These are phyloP conservation scores for Luvunga scandens DNA, from an alignment of 345 rosid genomes.

Conservation along the genomic window DNA sequence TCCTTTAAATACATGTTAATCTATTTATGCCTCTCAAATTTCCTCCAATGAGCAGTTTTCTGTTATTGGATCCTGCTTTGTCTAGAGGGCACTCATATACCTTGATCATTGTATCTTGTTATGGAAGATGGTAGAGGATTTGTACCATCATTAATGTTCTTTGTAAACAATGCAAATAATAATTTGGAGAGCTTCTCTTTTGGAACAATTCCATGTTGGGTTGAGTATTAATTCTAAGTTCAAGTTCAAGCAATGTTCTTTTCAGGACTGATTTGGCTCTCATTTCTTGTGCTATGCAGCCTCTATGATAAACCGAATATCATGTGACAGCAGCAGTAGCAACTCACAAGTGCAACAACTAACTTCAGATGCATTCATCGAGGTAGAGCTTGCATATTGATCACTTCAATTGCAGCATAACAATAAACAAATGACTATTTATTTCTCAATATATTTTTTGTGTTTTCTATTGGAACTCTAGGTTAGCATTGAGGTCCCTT, in stretches of 20 bases:
- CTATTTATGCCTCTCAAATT: neutral
- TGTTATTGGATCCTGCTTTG: neutral
- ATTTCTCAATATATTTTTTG: slow-evolving; percentile 4
- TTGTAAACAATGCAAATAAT: neutral
- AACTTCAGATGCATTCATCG: slow-evolving; percentile 85
- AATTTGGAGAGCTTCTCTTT: neutral
- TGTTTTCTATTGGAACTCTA: slow-evolving; percentile 15
- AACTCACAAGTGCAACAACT: slow-evolving; percentile 51
- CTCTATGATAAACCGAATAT: slow-evolving; percentile 81
- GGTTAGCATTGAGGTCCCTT: slow-evolving; percentile 82
- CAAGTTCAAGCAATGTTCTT: slow-evolving; percentile 20
- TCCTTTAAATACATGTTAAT: neutral
- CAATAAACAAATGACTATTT: neutral
- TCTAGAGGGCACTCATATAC: neutral
- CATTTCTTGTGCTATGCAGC: slow-evolving; percentile 67
- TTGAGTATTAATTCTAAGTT: slow-evolving; percentile 5
- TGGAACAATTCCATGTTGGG: neutral
- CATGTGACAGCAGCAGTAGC: slow-evolving; percentile 44
- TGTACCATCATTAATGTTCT: neutral
- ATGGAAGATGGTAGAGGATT: neutral
- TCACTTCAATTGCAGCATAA: neutral
- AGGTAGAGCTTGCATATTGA: slow-evolving; percentile 40
- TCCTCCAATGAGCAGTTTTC: neutral
- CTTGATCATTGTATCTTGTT: neutral
- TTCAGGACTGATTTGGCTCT: slow-evolving; percentile 37